These are phyloP conservation scores for Fraxinus latifolia DNA, from an alignment of 305 asterid species.

Conservation along the genomic window DNA sequence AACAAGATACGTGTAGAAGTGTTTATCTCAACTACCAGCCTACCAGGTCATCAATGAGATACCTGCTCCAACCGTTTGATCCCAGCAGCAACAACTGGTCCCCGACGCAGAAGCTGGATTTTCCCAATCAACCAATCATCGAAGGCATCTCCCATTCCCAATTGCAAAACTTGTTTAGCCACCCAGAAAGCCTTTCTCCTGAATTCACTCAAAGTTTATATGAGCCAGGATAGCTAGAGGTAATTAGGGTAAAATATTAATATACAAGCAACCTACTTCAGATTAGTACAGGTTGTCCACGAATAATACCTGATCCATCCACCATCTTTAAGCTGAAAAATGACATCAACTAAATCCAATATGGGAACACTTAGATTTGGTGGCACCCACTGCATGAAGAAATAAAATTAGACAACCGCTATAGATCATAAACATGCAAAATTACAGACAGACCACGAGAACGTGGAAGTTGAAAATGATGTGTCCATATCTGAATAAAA, in stretches of 20 bases:
- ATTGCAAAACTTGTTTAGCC: constrained; percentile 89
- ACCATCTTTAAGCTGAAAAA: constrained; percentile 95
- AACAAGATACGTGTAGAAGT: constrained; percentile 10
- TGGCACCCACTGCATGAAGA: constrained; percentile 79
- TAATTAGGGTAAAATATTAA: constrained; percentile 17
- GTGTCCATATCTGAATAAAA: not conserved
- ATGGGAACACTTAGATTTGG: constrained; percentile 82
- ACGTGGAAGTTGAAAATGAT: constrained; percentile 12
- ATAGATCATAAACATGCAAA: constrained; percentile 23
- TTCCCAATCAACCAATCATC: constrained; percentile 98
- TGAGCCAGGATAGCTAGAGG: constrained; percentile 13
- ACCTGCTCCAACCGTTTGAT: constrained; percentile 87
- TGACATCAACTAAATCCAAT: constrained; percentile 78
- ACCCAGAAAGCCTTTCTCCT: constrained; percentile 99
- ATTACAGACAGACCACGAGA: not conserved
- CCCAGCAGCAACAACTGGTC: constrained; percentile 88
- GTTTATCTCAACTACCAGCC: not conserved
- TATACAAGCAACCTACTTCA: constrained; percentile 8
- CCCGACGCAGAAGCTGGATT: constrained; percentile 80
- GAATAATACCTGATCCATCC: constrained; percentile 92
- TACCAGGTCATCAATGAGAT: constrained; percentile 20
- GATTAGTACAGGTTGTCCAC: constrained; percentile 11
- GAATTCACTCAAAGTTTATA: constrained; percentile 30
- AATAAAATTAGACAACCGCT: constrained; percentile 26
- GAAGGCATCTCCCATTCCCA: constrained; percentile 99